Conservation (phyloP, 2,329 filamentous ascomycete species). For the Verticillium longisporum region DNA sequence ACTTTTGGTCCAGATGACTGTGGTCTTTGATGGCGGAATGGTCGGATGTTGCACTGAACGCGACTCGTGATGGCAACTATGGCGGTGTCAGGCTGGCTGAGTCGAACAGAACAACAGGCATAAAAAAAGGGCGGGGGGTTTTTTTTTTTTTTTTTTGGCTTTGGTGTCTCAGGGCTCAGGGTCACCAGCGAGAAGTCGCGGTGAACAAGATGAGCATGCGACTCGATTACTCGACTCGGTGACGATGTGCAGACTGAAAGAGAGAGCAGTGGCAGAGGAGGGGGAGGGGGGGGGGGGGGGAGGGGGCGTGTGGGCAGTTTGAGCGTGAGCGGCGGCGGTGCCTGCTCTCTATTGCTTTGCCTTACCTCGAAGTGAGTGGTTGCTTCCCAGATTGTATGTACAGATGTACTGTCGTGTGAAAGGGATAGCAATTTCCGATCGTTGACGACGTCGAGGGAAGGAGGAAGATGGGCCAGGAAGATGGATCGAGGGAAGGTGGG, state of each 20-base stretch:
- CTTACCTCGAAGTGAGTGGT: neutral
- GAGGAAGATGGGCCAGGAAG: neutral
- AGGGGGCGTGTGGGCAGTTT: neutral
- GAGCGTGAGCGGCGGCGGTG: too few relatives aligned
- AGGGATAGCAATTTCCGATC: neutral
- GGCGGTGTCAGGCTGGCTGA: neutral
- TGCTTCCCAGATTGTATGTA: neutral
- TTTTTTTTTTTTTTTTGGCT: neutral
- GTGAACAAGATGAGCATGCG: constrained; percentile 4
- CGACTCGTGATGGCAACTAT: neutral
- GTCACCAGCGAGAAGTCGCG: constrained; percentile 7
- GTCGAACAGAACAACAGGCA: neutral
- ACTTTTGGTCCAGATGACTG: neutral
- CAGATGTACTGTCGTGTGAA: neutral
- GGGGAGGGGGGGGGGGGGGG: neutral
- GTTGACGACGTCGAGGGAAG: neutral
- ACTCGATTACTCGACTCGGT: neutral
- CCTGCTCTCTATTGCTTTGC: neutral
- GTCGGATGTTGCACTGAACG: neutral
- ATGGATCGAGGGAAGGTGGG: neutral
- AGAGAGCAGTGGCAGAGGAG: neutral
- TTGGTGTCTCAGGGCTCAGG: neutral
- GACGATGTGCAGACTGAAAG: neutral
- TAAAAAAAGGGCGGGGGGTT: neutral
- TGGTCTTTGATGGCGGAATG: neutral